Percentiles rank a stretch among this genome's conserved stretches.
phyloP scores from a whole-genome alignment of 371 early-diverging fungal genomes.

The Thermomucor indicae-seudaticae region DNA sequence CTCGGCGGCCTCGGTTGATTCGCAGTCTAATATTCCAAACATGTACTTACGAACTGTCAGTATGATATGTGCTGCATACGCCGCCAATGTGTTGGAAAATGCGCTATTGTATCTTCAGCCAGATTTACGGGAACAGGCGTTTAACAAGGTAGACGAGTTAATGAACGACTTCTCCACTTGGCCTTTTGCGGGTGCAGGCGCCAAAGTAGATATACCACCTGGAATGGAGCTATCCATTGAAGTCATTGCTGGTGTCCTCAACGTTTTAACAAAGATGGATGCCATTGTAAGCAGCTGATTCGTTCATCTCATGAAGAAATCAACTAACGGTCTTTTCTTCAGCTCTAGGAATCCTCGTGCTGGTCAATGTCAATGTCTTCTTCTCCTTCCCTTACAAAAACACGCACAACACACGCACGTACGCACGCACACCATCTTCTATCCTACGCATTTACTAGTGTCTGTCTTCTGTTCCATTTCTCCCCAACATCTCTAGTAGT shows the following conservation, averaged over 20 bases:
- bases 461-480: too few species aligned
- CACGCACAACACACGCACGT: too few species aligned
- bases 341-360: too few species aligned
- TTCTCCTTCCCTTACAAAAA: too few species aligned
- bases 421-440: too few species aligned
- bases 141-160: slow-evolving; percentile 83
- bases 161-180: slow-evolving; percentile 81
- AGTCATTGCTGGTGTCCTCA: slow-evolving; percentile 72
- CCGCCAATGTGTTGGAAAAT: slow-evolving; percentile 94
- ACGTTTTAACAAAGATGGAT: slow-evolving; percentile 88
- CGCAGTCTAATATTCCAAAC: slow-evolving; percentile 41
- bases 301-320: too few species aligned
- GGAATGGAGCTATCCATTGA: slow-evolving; percentile 63
- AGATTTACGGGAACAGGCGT: slow-evolving; percentile 85
- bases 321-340: too few species aligned
- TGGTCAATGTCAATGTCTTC: too few species aligned
- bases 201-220: slow-evolving; percentile 49
- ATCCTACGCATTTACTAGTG: too few species aligned
- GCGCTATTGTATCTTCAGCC: slow-evolving; percentile 81
- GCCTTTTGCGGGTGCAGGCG: slow-evolving; percentile 67
- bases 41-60: slow-evolving; percentile 73
- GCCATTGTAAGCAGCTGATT: slow-evolving; percentile 80
- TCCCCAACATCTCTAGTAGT: too few species aligned
- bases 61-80: slow-evolving; percentile 93
- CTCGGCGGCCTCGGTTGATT: slow-evolving; percentile 32